These are phyloP conservation scores for Wallacemonas sp. DNA, from an alignment of 208 protist genomes.

Conservation along the genomic window DNA sequence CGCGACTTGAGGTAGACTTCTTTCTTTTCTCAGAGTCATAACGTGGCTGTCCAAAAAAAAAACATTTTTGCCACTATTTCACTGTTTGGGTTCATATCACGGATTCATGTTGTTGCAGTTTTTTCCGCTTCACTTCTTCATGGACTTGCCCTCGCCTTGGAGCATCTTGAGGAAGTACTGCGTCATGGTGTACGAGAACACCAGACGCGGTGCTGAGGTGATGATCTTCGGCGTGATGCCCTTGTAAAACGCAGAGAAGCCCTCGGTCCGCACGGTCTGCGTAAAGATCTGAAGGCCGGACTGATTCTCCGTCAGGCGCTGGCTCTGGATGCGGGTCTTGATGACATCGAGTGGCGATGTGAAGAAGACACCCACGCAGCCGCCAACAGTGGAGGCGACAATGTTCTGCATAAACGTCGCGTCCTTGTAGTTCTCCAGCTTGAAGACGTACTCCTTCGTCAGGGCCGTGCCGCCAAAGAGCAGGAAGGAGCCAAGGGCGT, in stretches of 20 bases:
- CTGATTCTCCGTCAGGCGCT: slow-evolving; percentile 41
- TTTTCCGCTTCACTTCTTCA: slow-evolving; percentile 4
- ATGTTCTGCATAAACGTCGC: slow-evolving; percentile 78
- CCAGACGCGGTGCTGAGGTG: slow-evolving; percentile 69
- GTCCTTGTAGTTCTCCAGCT: slow-evolving; percentile 53
- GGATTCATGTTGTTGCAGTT: too few relatives aligned
- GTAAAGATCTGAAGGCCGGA: slow-evolving; percentile 56
- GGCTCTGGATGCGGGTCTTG: slow-evolving; percentile 83
- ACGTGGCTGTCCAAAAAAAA: too few relatives aligned
- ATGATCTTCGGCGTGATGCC: slow-evolving; percentile 80
- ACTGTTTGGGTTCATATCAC: background rate
- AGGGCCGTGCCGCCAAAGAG: slow-evolving; percentile 75
- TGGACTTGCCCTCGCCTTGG: slow-evolving; percentile 12
- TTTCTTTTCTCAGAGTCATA: too few relatives aligned
- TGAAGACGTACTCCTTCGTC: slow-evolving; percentile 71
- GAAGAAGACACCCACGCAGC: slow-evolving; percentile 55
- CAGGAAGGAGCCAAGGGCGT: slow-evolving; percentile 63
- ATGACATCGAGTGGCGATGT: slow-evolving; percentile 81
- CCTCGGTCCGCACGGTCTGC: slow-evolving; percentile 53
- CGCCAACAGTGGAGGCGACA: slow-evolving; percentile 58
- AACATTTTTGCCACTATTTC: too few relatives aligned
- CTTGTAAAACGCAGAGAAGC: slow-evolving; percentile 81
- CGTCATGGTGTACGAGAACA: slow-evolving; percentile 89
- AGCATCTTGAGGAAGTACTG: slow-evolving; percentile 74
- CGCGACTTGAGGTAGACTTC: too few relatives aligned